These are phyloP conservation scores for Salvia rosmarinus DNA, from an alignment of 257 asterid species.

Conservation along the genomic window DNA sequence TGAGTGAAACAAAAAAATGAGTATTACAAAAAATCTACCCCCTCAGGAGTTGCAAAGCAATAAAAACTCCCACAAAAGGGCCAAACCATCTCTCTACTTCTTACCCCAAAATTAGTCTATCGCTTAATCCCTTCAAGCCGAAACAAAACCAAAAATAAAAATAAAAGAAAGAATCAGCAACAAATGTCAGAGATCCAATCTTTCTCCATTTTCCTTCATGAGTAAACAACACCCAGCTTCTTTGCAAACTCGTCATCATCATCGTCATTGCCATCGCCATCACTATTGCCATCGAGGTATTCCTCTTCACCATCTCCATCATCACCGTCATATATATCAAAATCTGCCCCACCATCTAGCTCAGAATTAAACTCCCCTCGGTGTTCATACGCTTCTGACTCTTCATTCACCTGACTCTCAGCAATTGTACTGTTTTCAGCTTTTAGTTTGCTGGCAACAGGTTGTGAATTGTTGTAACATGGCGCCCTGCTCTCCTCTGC, in stretches of 20 bases:
- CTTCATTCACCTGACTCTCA: not conserved
- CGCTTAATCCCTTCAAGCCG: too few relatives aligned
- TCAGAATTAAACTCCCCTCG: not conserved
- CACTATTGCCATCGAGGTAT: not conserved
- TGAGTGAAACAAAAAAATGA: too few relatives aligned
- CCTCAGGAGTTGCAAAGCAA: not conserved
- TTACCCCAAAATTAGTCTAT: slow-evolving; percentile 1
- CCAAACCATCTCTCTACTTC: slow-evolving; percentile 1
- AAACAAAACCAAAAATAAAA: not conserved
- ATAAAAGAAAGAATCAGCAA: not conserved
- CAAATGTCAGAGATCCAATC: not conserved
- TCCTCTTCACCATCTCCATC: not conserved
- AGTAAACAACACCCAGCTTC: slow-evolving; percentile 4
- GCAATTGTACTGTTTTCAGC: not conserved
- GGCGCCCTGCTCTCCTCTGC: not conserved
- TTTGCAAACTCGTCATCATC: not conserved
- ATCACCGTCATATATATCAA: not conserved
- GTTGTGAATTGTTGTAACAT: not conserved
- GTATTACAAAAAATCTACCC: not conserved
- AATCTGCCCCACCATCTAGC: not conserved
- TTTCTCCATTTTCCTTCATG: not conserved
- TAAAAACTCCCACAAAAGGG: not conserved
- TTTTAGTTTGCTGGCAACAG: not conserved
- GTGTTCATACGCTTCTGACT: not conserved
- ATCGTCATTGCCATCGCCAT: not conserved